Percentiles rank a stretch among this genome's conserved stretches.
phyloP scores from a whole-genome alignment of 2,329 filamentous ascomycete genomes.

The Curvularia lunata region DNA sequence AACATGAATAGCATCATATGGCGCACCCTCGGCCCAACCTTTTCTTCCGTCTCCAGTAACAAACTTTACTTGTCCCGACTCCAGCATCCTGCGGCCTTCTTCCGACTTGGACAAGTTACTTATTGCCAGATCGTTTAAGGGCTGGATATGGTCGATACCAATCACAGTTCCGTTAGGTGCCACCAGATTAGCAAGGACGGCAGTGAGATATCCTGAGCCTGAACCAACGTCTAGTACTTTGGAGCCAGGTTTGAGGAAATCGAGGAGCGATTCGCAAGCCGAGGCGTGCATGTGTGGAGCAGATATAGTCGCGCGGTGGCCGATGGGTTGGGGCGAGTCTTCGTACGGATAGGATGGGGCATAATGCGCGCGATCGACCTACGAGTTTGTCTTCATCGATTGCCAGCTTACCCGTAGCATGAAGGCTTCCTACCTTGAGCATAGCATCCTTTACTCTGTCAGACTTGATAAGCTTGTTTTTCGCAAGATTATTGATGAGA shows the following conservation, averaged over 20 bases:
- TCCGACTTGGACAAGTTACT: slow-evolving; percentile 54
- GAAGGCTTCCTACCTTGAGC: slow-evolving; percentile 61
- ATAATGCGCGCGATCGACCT: slow-evolving; percentile 91
- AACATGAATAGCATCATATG: slow-evolving; percentile 95
- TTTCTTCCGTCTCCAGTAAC: slow-evolving; percentile 70
- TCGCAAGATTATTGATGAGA: slow-evolving; percentile 78
- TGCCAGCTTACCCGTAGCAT: neutral
- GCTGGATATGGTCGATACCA: slow-evolving; percentile 58
- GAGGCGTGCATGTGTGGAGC: slow-evolving; percentile 76
- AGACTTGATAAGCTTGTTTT: slow-evolving; percentile 74
- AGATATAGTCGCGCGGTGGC: slow-evolving; percentile 71
- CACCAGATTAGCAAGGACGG: slow-evolving; percentile 81
- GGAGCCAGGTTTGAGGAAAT: slow-evolving; percentile 60
- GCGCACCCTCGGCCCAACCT: slow-evolving; percentile 55
- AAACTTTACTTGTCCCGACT: slow-evolving; percentile 70
- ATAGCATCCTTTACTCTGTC: slow-evolving; percentile 79
- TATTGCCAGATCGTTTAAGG: slow-evolving; percentile 51
- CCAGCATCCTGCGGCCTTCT: slow-evolving; percentile 63
- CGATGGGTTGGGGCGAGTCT: slow-evolving; percentile 73
- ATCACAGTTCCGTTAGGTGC: slow-evolving; percentile 55
- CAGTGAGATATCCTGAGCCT: slow-evolving; percentile 76
- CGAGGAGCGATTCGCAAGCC: slow-evolving; percentile 67
- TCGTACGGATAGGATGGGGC: slow-evolving; percentile 73
- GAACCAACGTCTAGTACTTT: slow-evolving; percentile 58
- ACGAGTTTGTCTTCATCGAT: slow-evolving; percentile 1